Evolutionary conservation across 306 rosid species (phyloP).

Genomic region (Cercis canadensis): DNA sequence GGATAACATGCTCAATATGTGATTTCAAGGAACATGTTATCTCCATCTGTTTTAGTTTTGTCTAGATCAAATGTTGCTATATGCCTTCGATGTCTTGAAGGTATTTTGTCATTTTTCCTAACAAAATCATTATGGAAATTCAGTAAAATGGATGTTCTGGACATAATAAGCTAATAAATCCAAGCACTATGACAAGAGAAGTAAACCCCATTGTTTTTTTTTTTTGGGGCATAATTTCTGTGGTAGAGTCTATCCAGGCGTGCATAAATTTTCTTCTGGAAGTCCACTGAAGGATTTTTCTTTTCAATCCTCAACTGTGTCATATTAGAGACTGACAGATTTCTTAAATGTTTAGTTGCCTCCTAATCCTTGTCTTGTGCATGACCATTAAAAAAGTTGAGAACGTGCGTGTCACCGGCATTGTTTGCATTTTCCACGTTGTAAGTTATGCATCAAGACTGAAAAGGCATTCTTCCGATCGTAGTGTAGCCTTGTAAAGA

Average conservation of each 20-base stretch:
- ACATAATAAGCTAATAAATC: slow-evolving; percentile 23
- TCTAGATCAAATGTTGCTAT: slow-evolving; percentile 18
- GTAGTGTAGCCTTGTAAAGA: slow-evolving; percentile 10
- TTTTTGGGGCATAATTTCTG: background rate
- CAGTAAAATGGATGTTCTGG: slow-evolving; percentile 6
- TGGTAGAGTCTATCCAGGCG: background rate
- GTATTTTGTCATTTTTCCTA: slow-evolving; percentile 9
- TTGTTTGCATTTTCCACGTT: too few relatives aligned
- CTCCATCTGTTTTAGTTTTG: background rate
- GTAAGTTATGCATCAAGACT: too few relatives aligned
- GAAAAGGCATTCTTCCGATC: slow-evolving; percentile 8
- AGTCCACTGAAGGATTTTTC: slow-evolving; percentile 6
- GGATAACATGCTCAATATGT: background rate
- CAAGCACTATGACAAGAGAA: slow-evolving; percentile 23
- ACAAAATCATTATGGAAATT: slow-evolving; percentile 22
- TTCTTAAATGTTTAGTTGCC: background rate
- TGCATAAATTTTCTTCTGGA: background rate
- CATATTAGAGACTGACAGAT: background rate
- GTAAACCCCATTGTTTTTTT: background rate
- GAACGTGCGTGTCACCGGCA: slow-evolving; percentile 27
- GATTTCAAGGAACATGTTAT: slow-evolving; percentile 2
- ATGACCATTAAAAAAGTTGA: slow-evolving; percentile 6
- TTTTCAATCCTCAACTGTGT: slow-evolving; percentile 12
- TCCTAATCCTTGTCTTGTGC: slow-evolving; percentile 12
- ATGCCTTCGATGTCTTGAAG: slow-evolving; percentile 2